These are phyloP conservation scores for Kurtzmaniella quercitrusa DNA, from an alignment of 1,139 yeast species.

Conservation along the genomic window DNA sequence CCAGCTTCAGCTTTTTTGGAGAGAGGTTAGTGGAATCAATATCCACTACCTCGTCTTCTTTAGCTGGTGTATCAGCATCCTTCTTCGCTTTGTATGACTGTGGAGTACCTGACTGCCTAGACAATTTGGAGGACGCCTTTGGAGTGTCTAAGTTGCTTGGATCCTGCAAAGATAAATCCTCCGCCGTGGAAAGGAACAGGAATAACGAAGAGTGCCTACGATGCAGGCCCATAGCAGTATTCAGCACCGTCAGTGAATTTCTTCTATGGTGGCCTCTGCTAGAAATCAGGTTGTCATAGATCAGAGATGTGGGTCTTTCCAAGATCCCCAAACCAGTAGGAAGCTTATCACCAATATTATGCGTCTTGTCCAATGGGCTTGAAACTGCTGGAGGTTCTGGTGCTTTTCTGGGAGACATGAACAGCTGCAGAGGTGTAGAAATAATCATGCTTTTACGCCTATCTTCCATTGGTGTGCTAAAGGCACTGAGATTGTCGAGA, in stretches of 20 bases:
- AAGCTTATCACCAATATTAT: conserved; percentile 14
- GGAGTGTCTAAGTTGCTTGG: conserved; percentile 2
- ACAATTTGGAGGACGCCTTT: conserved; percentile 1
- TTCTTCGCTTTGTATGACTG: background rate
- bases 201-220: conserved; percentile 46
- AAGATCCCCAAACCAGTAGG: conserved; percentile 16
- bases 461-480: conserved; percentile 6
- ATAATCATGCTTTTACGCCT: conserved; percentile 10
- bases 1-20: conserved; percentile 34
- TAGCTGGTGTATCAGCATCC: background rate
- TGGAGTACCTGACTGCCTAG: conserved; percentile 1
- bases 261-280: conserved; percentile 20
- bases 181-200: conserved; percentile 31
- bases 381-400: conserved; percentile 55
- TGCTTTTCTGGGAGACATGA: conserved; percentile 60
- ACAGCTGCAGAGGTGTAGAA: conserved; percentile 18
- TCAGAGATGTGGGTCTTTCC: conserved; percentile 42
- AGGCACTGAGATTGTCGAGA: conserved; percentile 36
- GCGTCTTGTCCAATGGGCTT: conserved; percentile 34
- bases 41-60: conserved; percentile 19
- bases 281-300: conserved; percentile 35
- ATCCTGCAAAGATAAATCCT: conserved; percentile 6
- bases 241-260: conserved; percentile 16
- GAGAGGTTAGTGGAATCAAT: conserved; percentile 32
- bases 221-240: conserved; percentile 13